Evolutionary conservation across 768 basidiomycete species (phyloP), one percentile per base, ranked within the genome.

Genomic region (Xerocomellus amylosporus): DNA sequence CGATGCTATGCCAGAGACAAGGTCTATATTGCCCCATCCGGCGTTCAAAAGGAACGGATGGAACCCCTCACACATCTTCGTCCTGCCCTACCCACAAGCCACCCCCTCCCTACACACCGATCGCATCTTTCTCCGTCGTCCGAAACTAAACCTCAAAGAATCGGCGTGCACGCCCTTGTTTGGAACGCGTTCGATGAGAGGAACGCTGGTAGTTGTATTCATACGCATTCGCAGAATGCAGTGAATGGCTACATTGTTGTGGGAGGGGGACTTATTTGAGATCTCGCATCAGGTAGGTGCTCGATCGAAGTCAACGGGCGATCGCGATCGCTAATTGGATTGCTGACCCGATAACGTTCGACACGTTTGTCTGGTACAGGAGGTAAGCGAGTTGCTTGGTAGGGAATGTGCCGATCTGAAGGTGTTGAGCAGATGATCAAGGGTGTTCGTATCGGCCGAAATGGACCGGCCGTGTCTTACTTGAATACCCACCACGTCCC

Each of bases 41-140:
- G 90, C 3, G 92, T 94, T 2, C 93, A 95, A 68, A 95, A 95
- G 64, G 93, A 94, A 60, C 82, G 91, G 14, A 94, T 94, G 58
- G 74, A 81, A 58, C 84, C 91, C n/a, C 0, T 75, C 73, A n/a
- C 86, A 95, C 69, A 92, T 95, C 46, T 95, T 94, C 59, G 92
- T 94, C 7, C 77, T 94, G 26, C 88, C 90, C 0, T 93, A 82
- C 64, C 87, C 88, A 0, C 86, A 87, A 65, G 68, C 77, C 1
- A 34, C 28, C 3, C 76, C 82, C 2, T 79, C 84, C 36, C 85
- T 83, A 2, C 80, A 86, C 58, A 76, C 82, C 10, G 85, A 89
- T 65, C 80, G 91, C 49, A 75, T 86, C 50, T 92, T 93, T 70
- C 80, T 94, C 47, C 82, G 92, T 48, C 83, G 86, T 28, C 91